A percentile compares a stretch with the other conserved stretches of the same genome.
Evolutionary conservation across 2,329 filamentous ascomycete genomes (phyloP).

Genomic region (Fusarium pseudocircinatum): DNA sequence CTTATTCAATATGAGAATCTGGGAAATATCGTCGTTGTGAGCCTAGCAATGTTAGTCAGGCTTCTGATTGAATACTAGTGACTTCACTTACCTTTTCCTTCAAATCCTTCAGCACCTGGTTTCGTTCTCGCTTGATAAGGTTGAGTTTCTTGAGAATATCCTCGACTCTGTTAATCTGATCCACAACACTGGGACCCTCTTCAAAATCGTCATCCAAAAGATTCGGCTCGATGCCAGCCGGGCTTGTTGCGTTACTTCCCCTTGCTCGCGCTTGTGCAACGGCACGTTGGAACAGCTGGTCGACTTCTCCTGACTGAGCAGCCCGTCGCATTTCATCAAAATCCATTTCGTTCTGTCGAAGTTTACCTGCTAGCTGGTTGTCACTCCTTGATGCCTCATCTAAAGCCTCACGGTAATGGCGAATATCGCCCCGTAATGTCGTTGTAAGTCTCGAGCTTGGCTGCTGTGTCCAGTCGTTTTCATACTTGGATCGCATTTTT

Average conservation of each 20-base stretch:
- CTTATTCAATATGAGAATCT: conserved; percentile 96
- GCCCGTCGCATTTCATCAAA: conserved; percentile 96
- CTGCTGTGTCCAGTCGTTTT: conserved; percentile 95
- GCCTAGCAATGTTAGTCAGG: conserved; percentile 65
- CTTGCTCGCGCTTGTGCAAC: conserved; percentile 81
- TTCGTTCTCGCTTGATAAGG: conserved; percentile 88
- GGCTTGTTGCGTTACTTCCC: conserved; percentile 68
- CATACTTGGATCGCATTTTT: conserved; percentile 99
- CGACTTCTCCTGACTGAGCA: conserved; percentile 85
- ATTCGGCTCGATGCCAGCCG: conserved; percentile 73
- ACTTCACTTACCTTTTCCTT: conserved; percentile 86
- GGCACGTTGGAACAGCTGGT: conserved; percentile 87
- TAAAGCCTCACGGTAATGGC: conserved; percentile 86
- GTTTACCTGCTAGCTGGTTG: conserved; percentile 80
- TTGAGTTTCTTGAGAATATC: conserved; percentile 91
- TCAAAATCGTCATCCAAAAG: conserved; percentile 95
- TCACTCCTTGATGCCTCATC: conserved; percentile 92
- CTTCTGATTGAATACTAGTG: neutral
- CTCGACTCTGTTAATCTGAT: conserved; percentile 90
- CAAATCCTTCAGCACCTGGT: conserved; percentile 92
- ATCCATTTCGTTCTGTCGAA: conserved; percentile 85
- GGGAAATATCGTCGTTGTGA: conserved; percentile 96
- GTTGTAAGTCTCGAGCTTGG: conserved; percentile 90
- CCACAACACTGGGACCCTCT: conserved; percentile 79
- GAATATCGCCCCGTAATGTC: conserved; percentile 86